phyloP scores from a whole-genome alignment of 1,139 yeast species.

The Kodamaea alishanica region DNA sequence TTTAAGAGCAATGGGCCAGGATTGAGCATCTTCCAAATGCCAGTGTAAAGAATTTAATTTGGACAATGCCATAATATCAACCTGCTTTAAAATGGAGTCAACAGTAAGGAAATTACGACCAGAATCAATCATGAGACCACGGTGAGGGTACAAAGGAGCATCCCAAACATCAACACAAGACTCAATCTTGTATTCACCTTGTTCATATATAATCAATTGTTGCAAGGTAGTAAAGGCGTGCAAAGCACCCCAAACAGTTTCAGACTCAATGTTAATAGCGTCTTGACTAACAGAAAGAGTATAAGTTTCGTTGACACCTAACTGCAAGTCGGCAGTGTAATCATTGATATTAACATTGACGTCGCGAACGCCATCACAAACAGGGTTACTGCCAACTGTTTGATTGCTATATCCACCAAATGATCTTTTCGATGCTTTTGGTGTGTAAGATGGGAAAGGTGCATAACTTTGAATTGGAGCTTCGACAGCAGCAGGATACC shows the following conservation, averaged over 20 bases:
- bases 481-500: slow-evolving; percentile 30
- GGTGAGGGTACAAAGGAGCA: slow-evolving; percentile 38
- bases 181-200: slow-evolving; percentile 26
- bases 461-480: slow-evolving; percentile 13
- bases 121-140: slow-evolving; percentile 46
- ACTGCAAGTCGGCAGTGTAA: slow-evolving; percentile 29
- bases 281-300: slow-evolving; percentile 17
- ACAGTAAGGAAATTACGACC: slow-evolving; percentile 39
- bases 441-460: slow-evolving; percentile 12
- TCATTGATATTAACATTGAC: slow-evolving; percentile 21
- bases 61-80: slow-evolving; percentile 41
- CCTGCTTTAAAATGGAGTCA: slow-evolving; percentile 31
- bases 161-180: slow-evolving; percentile 35
- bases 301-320: slow-evolving; percentile 43
- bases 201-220: slow-evolving; percentile 35
- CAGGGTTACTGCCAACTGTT: neutral
- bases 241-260: slow-evolving; percentile 45
- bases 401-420: neutral
- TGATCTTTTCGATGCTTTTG: neutral
- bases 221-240: slow-evolving; percentile 45
- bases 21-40: slow-evolving; percentile 45
- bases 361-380: no score
- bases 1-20: slow-evolving; percentile 43
- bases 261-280: slow-evolving; percentile 26
- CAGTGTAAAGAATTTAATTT: slow-evolving; percentile 46